Conservation (phyloP, 2,329 filamentous ascomycete species). For the Sporothrix sp. region DNA sequence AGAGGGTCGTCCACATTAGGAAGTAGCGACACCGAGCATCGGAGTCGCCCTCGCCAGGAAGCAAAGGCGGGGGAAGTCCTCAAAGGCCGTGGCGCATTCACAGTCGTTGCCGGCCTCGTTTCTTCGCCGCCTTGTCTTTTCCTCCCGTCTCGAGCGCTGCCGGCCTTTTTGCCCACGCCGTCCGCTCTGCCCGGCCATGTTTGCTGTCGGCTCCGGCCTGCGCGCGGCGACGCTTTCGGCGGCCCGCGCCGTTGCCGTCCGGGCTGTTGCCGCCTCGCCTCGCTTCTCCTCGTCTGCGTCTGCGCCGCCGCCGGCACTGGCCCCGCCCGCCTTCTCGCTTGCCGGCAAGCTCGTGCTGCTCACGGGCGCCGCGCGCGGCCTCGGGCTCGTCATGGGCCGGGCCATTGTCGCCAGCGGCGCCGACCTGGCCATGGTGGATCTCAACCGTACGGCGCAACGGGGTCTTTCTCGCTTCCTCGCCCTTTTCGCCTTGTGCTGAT, state of each 20-base stretch:
- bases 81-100: too few relatives aligned
- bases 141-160: not conserved
- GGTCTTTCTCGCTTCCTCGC: not conserved
- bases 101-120: too few relatives aligned
- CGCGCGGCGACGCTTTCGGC: not conserved
- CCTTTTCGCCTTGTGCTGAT: not conserved
- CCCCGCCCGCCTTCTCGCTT: slow-evolving; percentile 64
- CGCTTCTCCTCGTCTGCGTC: not conserved
- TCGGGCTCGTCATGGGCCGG: slow-evolving; percentile 89
- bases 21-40: slow-evolving; percentile 1
- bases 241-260: not conserved
- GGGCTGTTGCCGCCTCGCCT: not conserved
- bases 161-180: too few relatives aligned
- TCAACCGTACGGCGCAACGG: slow-evolving; percentile 56
- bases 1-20: too few relatives aligned
- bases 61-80: not conserved
- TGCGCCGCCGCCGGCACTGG: slow-evolving; percentile 55
- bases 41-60: not conserved
- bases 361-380: slow-evolving; percentile 79
- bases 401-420: slow-evolving; percentile 81
- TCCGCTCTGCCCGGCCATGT: too few relatives aligned
- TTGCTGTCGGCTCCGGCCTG: not conserved
- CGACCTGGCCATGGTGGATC: slow-evolving; percentile 82
- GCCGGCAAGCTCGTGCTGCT: slow-evolving; percentile 76
- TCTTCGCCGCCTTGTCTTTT: not conserved